These are phyloP conservation scores for Bruguiera hainesii DNA, from an alignment of 441 rosid genomes.

Conservation along the genomic window DNA sequence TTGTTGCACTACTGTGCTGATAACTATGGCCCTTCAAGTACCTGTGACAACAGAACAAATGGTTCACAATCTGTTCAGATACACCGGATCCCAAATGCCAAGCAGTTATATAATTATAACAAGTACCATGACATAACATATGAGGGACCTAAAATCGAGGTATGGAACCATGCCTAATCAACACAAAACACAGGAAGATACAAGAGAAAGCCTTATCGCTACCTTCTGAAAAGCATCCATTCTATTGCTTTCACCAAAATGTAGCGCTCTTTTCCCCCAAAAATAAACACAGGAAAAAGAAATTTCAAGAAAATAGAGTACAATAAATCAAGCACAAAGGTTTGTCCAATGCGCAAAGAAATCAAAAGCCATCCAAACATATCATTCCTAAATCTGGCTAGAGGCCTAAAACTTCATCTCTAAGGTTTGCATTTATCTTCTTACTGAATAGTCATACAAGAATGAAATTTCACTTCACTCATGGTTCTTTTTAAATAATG, in stretches of 20 bases:
- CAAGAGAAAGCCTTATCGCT: background rate
- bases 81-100: background rate
- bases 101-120: background rate
- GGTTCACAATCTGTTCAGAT: slow-evolving; percentile 9
- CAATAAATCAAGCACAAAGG: too few species aligned
- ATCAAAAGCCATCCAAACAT: too few species aligned
- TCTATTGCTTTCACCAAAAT: background rate
- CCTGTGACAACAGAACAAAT: slow-evolving; percentile 36
- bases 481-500: slow-evolving; percentile 15
- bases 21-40: slow-evolving; percentile 42
- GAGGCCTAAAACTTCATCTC: slow-evolving; percentile 4
- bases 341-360: too few species aligned
- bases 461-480: slow-evolving; percentile 1
- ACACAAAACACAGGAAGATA: background rate
- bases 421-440: slow-evolving; percentile 13
- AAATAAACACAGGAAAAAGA: too few species aligned
- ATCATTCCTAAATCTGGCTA: background rate
- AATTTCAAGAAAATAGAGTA: too few species aligned
- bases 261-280: too few species aligned
- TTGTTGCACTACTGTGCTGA: slow-evolving; percentile 30
- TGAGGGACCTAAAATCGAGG: background rate
- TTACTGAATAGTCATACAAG: slow-evolving; percentile 3
- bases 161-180: background rate
- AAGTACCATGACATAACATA: background rate
- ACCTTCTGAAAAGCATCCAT: background rate